Evolutionary conservation across 345 rosid species (phyloP), one percentile per base, ranked within the genome.

Genomic region (Linum trigynum): DNA sequence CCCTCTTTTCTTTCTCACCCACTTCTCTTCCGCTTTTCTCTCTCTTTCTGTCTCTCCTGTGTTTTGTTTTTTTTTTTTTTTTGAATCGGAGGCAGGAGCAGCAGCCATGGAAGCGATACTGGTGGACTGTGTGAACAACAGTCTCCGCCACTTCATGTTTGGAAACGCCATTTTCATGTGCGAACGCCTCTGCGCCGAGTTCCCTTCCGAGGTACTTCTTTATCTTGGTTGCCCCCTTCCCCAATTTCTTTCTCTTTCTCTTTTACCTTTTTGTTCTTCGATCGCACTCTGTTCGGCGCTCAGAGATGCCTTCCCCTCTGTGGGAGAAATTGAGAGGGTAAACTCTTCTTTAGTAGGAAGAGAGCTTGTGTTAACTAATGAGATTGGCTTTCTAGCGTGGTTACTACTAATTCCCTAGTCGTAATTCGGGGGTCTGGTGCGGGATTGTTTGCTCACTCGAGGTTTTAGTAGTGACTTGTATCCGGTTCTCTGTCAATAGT

Each of bases 131-230:
- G 91, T 95, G 37, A 85, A 81, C 72, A 87, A 82, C 85, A 95
- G 90, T 76, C 90, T 91, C 39, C 92, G 94, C 62, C 81, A 86
- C 70, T 91, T 95, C 79, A 85, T 95, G 75, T 68, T 77, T 79
- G 78, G 78, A 39, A 95, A 95, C 80, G 90, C 97, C 74, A 83
- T 87, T 70, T 95, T 95, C 84, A 81, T 91, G 83, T 91, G 97
- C 72, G 99, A 95, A 75, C 95, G 97, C 57, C 95, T 95, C 76
- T 89, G 89, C 64, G 95, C 97, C n/a, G 99, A 95, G 85, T 95
- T 87, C 72, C 97, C 97, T 39, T 81, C 96, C 14, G 97, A 95
- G 97, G 99, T 94, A n/a, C 41, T 37, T 57, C 61, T 57, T 37
- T 57, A 10, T 3, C 38, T 59, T 67, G 32, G 32, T 23, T 23